Conservation (phyloP, 352 stramenopile genomes). For the Phytopythium chamaehyphon region DNA sequence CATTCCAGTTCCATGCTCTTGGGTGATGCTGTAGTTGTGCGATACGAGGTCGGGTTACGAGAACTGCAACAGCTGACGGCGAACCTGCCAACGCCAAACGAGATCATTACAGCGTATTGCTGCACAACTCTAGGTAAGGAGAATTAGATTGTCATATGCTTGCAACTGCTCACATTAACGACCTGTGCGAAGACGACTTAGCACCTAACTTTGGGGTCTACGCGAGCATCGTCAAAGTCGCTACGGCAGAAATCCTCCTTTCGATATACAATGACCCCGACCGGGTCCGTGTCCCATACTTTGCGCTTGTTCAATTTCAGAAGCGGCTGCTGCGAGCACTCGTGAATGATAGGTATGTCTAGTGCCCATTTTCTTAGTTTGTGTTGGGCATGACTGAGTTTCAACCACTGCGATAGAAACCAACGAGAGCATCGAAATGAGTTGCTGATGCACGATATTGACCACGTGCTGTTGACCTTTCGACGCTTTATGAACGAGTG, state of each 20-base stretch:
- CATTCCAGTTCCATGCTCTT: too few relatives aligned
- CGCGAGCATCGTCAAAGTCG: constrained; percentile 31
- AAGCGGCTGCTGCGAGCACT: constrained; percentile 47
- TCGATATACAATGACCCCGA: constrained; percentile 34
- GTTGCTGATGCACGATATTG: constrained; percentile 51
- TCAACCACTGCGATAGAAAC: constrained; percentile 12
- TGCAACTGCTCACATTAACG: neutral
- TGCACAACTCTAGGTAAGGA: constrained; percentile 40
- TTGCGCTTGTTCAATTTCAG: constrained; percentile 61
- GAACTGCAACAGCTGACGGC: constrained; percentile 54
- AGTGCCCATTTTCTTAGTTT: constrained; percentile 4
- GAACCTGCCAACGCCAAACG: constrained; percentile 52
- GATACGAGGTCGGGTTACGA: constrained; percentile 59
- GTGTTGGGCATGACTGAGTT: neutral
- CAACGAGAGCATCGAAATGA: constrained; percentile 45
- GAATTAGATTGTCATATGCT: too few relatives aligned
- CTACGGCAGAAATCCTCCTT: constrained; percentile 36
- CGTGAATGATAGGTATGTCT: constrained; percentile 38
- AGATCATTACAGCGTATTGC: constrained; percentile 55
- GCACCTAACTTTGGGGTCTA: constrained; percentile 54
- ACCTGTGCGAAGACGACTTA: constrained; percentile 38
- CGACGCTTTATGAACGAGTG: constrained; percentile 46
- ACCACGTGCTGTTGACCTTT: constrained; percentile 51
- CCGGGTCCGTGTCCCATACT: constrained; percentile 36
- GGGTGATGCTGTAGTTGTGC: constrained; percentile 33